Evolutionary conservation across 345 rosid genomes (phyloP).

Genomic region (Camelina neglecta): DNA sequence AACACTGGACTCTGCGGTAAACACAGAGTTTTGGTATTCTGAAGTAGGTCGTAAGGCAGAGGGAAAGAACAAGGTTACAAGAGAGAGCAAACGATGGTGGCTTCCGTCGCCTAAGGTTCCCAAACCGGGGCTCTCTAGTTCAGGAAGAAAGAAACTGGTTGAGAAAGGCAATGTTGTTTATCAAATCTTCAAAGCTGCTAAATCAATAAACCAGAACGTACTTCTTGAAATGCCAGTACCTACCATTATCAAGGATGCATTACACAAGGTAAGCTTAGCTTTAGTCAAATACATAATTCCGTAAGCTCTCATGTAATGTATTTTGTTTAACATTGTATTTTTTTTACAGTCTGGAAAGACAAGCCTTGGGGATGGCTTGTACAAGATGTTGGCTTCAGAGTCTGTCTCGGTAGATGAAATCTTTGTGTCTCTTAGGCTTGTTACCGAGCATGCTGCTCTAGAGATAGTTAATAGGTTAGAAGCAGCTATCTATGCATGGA

Average conservation of each 20-base stretch:
- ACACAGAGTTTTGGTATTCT: constrained; percentile 82
- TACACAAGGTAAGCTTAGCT: constrained; percentile 60
- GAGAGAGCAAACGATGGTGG: constrained; percentile 90
- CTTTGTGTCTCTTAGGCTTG: constrained; percentile 50
- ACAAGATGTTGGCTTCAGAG: constrained; percentile 59
- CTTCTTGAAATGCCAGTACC: constrained; percentile 89
- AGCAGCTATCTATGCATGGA: constrained; percentile 69
- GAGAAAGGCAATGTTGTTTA: constrained; percentile 61
- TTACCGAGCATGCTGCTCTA: constrained; percentile 64
- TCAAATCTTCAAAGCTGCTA: constrained; percentile 93
- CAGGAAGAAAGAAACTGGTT: constrained; percentile 62
- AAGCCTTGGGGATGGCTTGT: constrained; percentile 71
- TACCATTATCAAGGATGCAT: constrained; percentile 60
- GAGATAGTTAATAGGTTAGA: constrained; percentile 68
- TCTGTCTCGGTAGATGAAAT: constrained; percentile 28
- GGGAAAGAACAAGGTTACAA: constrained; percentile 65
- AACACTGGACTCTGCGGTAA: constrained; percentile 77
- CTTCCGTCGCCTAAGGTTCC: constrained; percentile 91
- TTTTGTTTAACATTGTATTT: neutral
- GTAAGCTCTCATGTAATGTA: neutral
- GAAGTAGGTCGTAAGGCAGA: constrained; percentile 79
- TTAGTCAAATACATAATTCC: neutral
- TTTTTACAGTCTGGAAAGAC: constrained; percentile 71
- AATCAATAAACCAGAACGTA: constrained; percentile 71
- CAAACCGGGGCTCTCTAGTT: constrained; percentile 66